These are phyloP conservation scores for Allomyces macrogynus DNA, from an alignment of 192 early-diverging fungal genomes.

Conservation along the genomic window DNA sequence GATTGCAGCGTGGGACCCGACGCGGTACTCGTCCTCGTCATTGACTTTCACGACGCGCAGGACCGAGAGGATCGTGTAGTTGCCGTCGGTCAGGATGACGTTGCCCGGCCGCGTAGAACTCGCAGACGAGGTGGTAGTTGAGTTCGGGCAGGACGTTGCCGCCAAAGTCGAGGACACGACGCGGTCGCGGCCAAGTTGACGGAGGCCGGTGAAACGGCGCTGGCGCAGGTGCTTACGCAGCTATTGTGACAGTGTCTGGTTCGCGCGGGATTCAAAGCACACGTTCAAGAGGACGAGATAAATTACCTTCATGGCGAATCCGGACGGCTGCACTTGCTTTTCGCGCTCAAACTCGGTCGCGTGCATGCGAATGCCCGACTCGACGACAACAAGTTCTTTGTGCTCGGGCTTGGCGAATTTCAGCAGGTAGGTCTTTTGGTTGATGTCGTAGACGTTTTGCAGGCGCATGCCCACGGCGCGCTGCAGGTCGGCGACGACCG, in stretches of 20 bases:
- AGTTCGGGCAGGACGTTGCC: constrained; percentile 22
- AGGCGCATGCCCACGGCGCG: constrained; percentile 67
- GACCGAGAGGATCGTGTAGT: constrained; percentile 63
- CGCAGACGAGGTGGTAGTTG: constrained; percentile 51
- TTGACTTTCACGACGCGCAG: constrained; percentile 71
- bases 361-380: constrained; percentile 85
- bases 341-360: constrained; percentile 73
- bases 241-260: constrained; percentile 6
- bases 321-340: constrained; percentile 63
- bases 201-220: constrained; percentile 48
- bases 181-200: constrained; percentile 77
- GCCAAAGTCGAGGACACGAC: constrained; percentile 87
- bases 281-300: constrained; percentile 1
- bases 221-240: constrained; percentile 82
- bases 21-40: constrained; percentile 18
- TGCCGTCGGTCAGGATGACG: constrained; percentile 79
- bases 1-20: neutral
- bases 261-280: neutral
- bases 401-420: constrained; percentile 80
- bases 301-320: constrained; percentile 61
- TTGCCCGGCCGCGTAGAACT: constrained; percentile 78
- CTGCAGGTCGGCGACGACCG: constrained; percentile 48
- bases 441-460: constrained; percentile 92
- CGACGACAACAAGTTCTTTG: constrained; percentile 75
- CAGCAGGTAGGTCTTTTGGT: constrained; percentile 66